Evolutionary conservation across 768 basidiomycete species (phyloP).

Genomic region (Trametes punicea): DNA sequence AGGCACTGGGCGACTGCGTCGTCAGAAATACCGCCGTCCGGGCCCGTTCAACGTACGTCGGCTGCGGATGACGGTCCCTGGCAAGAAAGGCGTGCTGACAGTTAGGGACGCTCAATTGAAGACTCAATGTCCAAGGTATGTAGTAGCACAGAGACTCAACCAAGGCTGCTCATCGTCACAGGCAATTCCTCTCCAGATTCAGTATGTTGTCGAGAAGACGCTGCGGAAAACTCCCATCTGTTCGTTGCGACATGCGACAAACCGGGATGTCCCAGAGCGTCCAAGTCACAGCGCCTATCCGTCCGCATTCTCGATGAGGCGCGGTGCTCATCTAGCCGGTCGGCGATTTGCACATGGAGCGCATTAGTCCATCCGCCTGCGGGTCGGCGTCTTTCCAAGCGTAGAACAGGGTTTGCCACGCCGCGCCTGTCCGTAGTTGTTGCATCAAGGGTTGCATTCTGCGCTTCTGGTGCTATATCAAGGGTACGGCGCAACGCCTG

Average conservation of each 20-base stretch:
- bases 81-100: neutral
- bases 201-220: too few species aligned
- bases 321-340: neutral
- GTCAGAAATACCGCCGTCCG: neutral
- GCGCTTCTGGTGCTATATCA: neutral
- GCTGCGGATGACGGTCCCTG: neutral
- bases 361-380: neutral
- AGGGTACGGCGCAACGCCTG: neutral
- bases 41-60: neutral
- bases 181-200: too few species aligned
- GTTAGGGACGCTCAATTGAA: neutral
- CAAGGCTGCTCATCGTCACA: too few species aligned
- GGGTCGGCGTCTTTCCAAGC: neutral
- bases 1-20: neutral
- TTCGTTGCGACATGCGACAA: too few species aligned
- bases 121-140: neutral
- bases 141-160: too few species aligned
- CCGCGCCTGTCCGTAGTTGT: neutral
- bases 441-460: neutral
- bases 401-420: neutral
- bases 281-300: neutral
- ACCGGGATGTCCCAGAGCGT: neutral
- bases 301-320: too few species aligned
- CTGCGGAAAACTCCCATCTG: too few species aligned
- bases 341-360: neutral